Percentiles rank a stretch among this genome's conserved stretches.
Evolutionary conservation across 148 eudicot species (phyloP).

Genomic region (Rheum nobile): DNA sequence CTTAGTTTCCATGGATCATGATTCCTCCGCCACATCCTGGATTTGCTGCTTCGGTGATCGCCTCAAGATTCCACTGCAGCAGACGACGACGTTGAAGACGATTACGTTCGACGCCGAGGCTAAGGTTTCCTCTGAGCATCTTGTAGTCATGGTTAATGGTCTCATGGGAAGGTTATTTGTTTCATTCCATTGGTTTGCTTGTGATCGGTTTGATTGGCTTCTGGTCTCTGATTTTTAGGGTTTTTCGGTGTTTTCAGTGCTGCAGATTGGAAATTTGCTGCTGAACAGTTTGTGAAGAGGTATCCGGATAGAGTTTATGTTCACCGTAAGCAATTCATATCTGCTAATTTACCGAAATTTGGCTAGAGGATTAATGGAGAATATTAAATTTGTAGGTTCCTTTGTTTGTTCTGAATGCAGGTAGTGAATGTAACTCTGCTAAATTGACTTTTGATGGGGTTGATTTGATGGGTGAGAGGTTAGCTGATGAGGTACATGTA

Average conservation of each 20-base stretch:
- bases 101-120: constrained; percentile 40
- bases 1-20: neutral
- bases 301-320: constrained; percentile 71
- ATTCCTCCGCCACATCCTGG: constrained; percentile 18
- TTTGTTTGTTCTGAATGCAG: constrained; percentile 22
- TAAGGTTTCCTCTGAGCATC: constrained; percentile 48
- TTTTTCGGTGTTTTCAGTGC: constrained; percentile 33
- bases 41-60: constrained; percentile 30
- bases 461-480: constrained; percentile 85
- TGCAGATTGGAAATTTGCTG: constrained; percentile 82
- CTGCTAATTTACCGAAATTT: neutral
- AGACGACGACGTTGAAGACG: constrained; percentile 23
- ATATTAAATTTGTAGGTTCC: neutral
- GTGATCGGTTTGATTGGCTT: neutral
- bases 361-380: too few species aligned
- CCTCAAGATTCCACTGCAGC: constrained; percentile 21
- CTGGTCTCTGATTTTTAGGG: neutral
- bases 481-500: constrained; percentile 77
- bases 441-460: constrained; percentile 91
- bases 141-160: constrained; percentile 83
- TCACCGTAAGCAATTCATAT: constrained; percentile 47
- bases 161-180: constrained; percentile 58
- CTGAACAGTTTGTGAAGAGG: constrained; percentile 66
- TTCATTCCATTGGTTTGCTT: neutral
- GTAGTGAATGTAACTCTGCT: constrained; percentile 66